phyloP scores from a whole-genome alignment of 2,329 filamentous ascomycete species.

The Akanthomyces lecanii region DNA sequence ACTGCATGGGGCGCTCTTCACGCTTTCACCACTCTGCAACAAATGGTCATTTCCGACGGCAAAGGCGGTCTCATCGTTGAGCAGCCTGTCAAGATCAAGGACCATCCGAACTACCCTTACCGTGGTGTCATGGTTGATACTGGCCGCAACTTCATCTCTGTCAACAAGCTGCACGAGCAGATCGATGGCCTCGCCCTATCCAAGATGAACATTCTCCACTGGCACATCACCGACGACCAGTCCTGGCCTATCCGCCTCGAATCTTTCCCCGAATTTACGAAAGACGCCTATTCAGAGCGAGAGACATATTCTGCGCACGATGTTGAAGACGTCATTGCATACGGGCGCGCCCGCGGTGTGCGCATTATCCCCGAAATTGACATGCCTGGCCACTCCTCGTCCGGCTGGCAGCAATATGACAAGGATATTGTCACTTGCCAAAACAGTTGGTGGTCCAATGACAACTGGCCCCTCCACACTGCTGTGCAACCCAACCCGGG shows the following conservation, averaged over 20 bases:
- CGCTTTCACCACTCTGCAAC: conserved; percentile 54
- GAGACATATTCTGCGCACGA: conserved; percentile 42
- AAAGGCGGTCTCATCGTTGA: conserved; percentile 44
- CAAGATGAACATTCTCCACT: conserved; percentile 55
- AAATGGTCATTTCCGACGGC: conserved; percentile 47
- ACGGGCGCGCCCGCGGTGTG: conserved; percentile 51
- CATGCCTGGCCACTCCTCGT: conserved; percentile 55
- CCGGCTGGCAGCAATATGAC: conserved; percentile 54
- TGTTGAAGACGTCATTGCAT: conserved; percentile 42
- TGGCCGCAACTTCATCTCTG: conserved; percentile 50
- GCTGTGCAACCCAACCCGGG: conserved; percentile 53
- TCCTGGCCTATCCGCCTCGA: conserved; percentile 51
- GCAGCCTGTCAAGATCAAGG: conserved; percentile 47
- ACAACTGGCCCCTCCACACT: conserved; percentile 49
- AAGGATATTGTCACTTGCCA: conserved; percentile 51
- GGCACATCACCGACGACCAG: conserved; percentile 52
- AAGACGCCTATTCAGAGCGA: conserved; percentile 49
- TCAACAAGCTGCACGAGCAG: conserved; percentile 49
- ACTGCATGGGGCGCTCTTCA: conserved; percentile 53
- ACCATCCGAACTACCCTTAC: conserved; percentile 48
- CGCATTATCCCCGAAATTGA: conserved; percentile 59
- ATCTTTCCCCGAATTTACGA: conserved; percentile 47
- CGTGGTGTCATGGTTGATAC: conserved; percentile 53
- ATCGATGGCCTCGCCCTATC: conserved; percentile 51
- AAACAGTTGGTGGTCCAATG: conserved; percentile 59